A percentile compares a stretch with the other conserved stretches of the same genome.
Conservation (phyloP, 139 green algal species). For the Pleodorina starrii region DNA sequence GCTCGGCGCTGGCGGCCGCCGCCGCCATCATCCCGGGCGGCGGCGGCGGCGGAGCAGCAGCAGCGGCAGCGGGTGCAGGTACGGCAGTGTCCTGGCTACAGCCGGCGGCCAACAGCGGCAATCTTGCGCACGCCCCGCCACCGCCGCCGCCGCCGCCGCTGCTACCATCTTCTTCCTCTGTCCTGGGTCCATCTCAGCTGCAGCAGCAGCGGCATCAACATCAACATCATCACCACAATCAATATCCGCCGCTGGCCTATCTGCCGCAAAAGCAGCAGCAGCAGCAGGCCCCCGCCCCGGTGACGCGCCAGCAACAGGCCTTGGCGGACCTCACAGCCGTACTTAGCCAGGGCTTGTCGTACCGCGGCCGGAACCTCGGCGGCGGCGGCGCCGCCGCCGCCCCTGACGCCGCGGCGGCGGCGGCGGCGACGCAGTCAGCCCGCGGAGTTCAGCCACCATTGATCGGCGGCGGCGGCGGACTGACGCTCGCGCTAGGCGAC, state of each 20-base stretch:
- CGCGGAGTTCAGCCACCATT: neutral
- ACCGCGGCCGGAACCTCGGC: neutral
- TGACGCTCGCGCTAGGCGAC: no score
- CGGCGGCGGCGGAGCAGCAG: neutral
- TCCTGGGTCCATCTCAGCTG: neutral
- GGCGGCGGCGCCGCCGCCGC: neutral
- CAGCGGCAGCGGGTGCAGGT: neutral
- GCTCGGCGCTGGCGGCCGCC: conserved; percentile 36
- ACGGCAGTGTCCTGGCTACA: neutral
- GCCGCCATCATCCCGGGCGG: conserved; percentile 6
- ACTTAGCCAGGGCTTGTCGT: neutral
- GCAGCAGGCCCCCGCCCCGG: neutral
- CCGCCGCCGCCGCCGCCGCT: neutral
- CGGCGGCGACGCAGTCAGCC: neutral
- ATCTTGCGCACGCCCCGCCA: neutral
- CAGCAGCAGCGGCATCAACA: conserved; percentile 17
- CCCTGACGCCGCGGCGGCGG: no score
- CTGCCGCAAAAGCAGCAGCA: neutral
- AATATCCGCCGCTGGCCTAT: no score
- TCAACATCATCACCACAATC: no score
- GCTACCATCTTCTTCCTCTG: neutral
- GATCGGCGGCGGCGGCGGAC: neutral
- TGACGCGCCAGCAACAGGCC: neutral
- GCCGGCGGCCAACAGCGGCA: neutral
- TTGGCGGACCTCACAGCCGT: conserved; percentile 2